These are phyloP conservation scores for Zygoascus sp. DNA, from an alignment of 1,139 yeast species.

Conservation along the genomic window DNA sequence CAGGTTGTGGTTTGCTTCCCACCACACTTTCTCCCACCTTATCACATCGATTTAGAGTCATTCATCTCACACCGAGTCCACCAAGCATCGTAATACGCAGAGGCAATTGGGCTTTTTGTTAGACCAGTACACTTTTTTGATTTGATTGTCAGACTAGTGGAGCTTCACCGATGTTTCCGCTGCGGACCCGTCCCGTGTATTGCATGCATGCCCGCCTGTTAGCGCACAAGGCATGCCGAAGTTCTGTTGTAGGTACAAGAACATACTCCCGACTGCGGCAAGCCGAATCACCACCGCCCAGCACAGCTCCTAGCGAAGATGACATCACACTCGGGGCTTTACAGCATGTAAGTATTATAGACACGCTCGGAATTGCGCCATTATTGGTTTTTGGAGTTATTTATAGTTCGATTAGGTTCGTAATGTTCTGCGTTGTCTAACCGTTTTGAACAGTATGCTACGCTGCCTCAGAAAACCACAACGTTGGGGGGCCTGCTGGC, in stretches of 20 bases:
- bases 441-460: conserved; percentile 2
- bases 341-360: neutral
- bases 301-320: neutral
- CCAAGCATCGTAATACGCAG: neutral
- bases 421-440: neutral
- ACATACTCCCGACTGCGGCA: conserved; percentile 2
- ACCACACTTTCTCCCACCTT: conserved; percentile 1
- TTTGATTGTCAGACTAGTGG: too few relatives aligned
- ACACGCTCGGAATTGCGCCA: too few relatives aligned
- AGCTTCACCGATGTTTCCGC: too few relatives aligned
- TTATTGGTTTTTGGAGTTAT: neutral
- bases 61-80: neutral
- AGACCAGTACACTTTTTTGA: too few relatives aligned
- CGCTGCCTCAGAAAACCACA: conserved; percentile 13
- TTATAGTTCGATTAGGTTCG: neutral
- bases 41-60: neutral
- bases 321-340: conserved; percentile 2
- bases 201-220: neutral
- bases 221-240: conserved; percentile 4
- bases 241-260: neutral
- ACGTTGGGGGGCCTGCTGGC: conserved; percentile 27
- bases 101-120: too few relatives aligned
- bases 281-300: neutral
- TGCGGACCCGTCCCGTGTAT: too few relatives aligned
- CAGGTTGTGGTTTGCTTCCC: neutral